These are phyloP conservation scores for Thermomucor indicae-seudaticae DNA, from an alignment of 371 early-diverging fungal genomes.

Conservation along the genomic window DNA sequence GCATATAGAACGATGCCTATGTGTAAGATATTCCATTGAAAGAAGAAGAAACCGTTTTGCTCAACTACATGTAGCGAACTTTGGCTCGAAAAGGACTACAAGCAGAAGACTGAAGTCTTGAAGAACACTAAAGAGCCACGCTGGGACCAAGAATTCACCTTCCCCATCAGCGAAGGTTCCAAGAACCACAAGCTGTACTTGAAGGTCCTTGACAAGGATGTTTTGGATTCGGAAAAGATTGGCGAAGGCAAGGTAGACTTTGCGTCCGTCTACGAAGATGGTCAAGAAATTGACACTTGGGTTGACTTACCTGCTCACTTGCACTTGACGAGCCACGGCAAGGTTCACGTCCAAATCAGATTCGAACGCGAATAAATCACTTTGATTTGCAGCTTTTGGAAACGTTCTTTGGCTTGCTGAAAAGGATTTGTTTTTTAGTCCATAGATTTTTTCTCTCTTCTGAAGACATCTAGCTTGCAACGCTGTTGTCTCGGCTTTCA, in stretches of 20 bases:
- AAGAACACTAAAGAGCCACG: conserved; percentile 12
- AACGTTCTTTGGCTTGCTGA: no score
- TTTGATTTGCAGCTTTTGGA: no score
- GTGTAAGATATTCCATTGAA: conserved; percentile 3
- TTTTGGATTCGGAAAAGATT: conserved; percentile 34
- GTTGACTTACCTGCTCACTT: conserved; percentile 27
- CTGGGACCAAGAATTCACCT: conserved; percentile 26
- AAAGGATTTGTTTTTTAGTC: no score
- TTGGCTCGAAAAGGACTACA: conserved; percentile 21
- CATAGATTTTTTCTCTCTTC: no score
- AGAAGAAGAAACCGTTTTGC: background rate
- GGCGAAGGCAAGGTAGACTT: conserved; percentile 35
- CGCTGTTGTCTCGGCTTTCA: no score
- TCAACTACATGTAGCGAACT: conserved; percentile 9
- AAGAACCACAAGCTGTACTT: conserved; percentile 29
- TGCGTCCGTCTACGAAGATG: conserved; percentile 13
- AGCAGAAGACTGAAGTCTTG: conserved; percentile 14
- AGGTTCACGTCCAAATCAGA: conserved; percentile 19
- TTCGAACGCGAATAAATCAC: conserved; percentile 15
- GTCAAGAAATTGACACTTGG: conserved; percentile 26
- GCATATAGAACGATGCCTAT: conserved; percentile 18
- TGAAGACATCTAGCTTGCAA: no score
- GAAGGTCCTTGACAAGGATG: conserved; percentile 38
- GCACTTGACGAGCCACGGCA: conserved; percentile 22
- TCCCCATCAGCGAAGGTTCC: conserved; percentile 20